Percentiles rank a stretch among this genome's conserved stretches.
phyloP scores from a whole-genome alignment of 805 yeast genomes.

The Metschnikowia cubensis region DNA sequence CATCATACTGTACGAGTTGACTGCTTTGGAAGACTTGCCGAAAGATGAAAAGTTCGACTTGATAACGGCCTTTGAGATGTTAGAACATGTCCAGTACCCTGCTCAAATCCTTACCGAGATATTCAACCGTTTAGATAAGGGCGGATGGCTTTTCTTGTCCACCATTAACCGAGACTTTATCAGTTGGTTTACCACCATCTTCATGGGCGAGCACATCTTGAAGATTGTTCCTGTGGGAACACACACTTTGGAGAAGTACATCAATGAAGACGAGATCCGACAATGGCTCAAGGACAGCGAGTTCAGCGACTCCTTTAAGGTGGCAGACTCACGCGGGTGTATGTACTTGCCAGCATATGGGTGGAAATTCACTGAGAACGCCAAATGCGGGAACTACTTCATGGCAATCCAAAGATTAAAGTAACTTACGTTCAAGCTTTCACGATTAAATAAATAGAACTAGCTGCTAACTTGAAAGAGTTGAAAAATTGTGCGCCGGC shows the following conservation, averaged over 20 bases:
- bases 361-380: constrained; percentile 66
- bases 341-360: constrained; percentile 79
- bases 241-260: constrained; percentile 82
- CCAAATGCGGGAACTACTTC: constrained; percentile 77
- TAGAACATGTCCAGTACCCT: constrained; percentile 92
- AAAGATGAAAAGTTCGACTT: constrained; percentile 56
- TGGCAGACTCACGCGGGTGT: constrained; percentile 72
- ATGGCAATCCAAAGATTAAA: constrained; percentile 67
- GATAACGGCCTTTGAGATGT: constrained; percentile 88
- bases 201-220: constrained; percentile 79
- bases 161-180: constrained; percentile 87
- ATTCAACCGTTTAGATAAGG: constrained; percentile 61
- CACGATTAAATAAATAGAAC: constrained; percentile 5
- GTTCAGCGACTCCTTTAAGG: constrained; percentile 39
- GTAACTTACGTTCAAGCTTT: constrained; percentile 4
- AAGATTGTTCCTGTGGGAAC: constrained; percentile 89
- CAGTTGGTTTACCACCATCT: constrained; percentile 90
- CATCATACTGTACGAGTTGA: constrained; percentile 58
- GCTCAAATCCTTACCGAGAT: constrained; percentile 67
- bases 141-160: constrained; percentile 82
- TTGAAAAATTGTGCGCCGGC: not conserved
- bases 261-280: constrained; percentile 66
- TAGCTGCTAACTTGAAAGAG: constrained; percentile 1
- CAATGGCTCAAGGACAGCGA: constrained; percentile 54
- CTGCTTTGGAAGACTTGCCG: constrained; percentile 58